These are phyloP conservation scores for Aegle marmelos DNA, from an alignment of 345 rosid species.

Conservation along the genomic window DNA sequence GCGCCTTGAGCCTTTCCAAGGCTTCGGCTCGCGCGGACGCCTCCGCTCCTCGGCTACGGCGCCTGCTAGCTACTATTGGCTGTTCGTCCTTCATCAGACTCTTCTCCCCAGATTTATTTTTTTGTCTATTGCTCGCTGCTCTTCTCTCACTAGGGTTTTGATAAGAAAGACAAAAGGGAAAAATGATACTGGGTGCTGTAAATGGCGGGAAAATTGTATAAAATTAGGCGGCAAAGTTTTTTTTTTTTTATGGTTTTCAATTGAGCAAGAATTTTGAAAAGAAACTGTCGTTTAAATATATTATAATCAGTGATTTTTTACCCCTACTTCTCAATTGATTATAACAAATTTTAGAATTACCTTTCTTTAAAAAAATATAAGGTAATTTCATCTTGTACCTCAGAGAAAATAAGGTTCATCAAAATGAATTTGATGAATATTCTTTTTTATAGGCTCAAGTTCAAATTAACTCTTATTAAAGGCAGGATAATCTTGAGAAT, in stretches of 20 bases:
- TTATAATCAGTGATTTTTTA: too few relatives aligned
- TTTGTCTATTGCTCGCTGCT: neutral
- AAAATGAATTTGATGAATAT: too few relatives aligned
- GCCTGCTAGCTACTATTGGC: slow-evolving; percentile 31
- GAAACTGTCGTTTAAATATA: too few relatives aligned
- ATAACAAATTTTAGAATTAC: too few relatives aligned
- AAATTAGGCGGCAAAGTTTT: slow-evolving; percentile 24
- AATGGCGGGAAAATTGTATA: slow-evolving; percentile 30
- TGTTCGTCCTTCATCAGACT: slow-evolving; percentile 38
- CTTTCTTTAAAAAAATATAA: too few relatives aligned
- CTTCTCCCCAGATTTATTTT: neutral
- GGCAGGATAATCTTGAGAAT: too few relatives aligned
- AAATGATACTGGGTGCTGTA: neutral
- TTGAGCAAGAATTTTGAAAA: too few relatives aligned
- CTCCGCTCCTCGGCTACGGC: slow-evolving; percentile 54
- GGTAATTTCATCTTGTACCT: too few relatives aligned
- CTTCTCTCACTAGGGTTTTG: slow-evolving; percentile 6
- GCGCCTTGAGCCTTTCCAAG: slow-evolving; percentile 68
- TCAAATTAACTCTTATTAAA: too few relatives aligned
- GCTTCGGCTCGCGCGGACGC: slow-evolving; percentile 56
- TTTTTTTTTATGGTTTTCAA: neutral
- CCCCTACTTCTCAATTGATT: too few relatives aligned
- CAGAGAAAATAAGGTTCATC: too few relatives aligned
- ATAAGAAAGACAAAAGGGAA: neutral
- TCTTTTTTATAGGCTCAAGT: too few relatives aligned